Evolutionary conservation across 1,284 basidiomycete genomes (phyloP).

Genomic region (Cryptococcus sp.): DNA sequence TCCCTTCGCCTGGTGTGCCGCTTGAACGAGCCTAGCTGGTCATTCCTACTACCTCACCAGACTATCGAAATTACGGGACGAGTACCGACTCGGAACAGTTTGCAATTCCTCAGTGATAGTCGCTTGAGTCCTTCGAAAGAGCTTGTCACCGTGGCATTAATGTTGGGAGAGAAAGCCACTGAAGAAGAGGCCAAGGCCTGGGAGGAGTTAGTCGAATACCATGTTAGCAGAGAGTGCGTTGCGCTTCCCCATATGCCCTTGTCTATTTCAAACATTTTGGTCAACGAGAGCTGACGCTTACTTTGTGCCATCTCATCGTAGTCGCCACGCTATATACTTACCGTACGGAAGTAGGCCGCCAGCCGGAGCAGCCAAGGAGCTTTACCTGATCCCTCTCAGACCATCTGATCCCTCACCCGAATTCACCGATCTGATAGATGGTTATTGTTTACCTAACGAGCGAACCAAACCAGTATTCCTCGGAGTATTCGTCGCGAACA

Average conservation of each 20-base stretch:
- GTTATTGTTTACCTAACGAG: conserved; percentile 64
- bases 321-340: conserved; percentile 81
- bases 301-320: too few species aligned
- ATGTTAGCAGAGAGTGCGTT: conserved; percentile 72
- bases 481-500: conserved; percentile 78
- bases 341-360: conserved; percentile 73
- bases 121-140: conserved; percentile 75
- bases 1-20: conserved; percentile 20
- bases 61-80: conserved; percentile 59
- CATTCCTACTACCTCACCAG: conserved; percentile 33
- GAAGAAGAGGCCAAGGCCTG: conserved; percentile 58
- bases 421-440: conserved; percentile 79
- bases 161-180: conserved; percentile 55
- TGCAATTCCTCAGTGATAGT: conserved; percentile 72
- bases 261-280: neutral
- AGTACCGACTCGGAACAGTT: conserved; percentile 70
- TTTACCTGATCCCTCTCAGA: conserved; percentile 81
- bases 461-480: conserved; percentile 69
- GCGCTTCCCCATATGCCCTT: conserved; percentile 8
- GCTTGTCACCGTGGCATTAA: conserved; percentile 72
- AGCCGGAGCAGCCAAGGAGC: conserved; percentile 73
- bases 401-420: conserved; percentile 73
- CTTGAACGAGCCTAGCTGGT: conserved; percentile 20
- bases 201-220: conserved; percentile 66
- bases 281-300: conserved; percentile 5